These are phyloP conservation scores for Boechera divaricarpa DNA, from an alignment of 345 rosid species.

Conservation along the genomic window DNA sequence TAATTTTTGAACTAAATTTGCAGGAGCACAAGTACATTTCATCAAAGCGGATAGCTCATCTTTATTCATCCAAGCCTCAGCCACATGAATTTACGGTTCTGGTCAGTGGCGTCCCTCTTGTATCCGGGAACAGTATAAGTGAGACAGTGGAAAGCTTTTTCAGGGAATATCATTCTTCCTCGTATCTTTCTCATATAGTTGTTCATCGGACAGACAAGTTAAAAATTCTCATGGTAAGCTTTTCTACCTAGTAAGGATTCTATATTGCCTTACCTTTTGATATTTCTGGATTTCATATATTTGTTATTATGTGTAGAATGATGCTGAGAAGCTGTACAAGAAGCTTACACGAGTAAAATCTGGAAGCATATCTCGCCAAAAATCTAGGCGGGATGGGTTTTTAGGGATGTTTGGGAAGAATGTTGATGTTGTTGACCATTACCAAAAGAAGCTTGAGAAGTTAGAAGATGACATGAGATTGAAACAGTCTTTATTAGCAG, in stretches of 20 bases:
- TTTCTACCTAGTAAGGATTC: conserved; percentile 2
- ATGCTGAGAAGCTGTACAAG: conserved; percentile 67
- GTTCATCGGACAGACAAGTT: conserved; percentile 70
- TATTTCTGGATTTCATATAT: conserved; percentile 18
- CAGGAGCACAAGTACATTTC: conserved; percentile 79
- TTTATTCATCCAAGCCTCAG: conserved; percentile 76
- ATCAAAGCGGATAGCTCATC: conserved; percentile 61
- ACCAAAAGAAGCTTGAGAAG: conserved; percentile 69
- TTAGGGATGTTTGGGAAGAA: conserved; percentile 72
- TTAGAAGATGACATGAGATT: conserved; percentile 66
- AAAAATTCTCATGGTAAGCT: conserved; percentile 67
- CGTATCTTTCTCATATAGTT: conserved; percentile 76
- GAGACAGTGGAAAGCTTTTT: conserved; percentile 79
- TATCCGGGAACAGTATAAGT: conserved; percentile 57
- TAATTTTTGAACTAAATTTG: conserved; percentile 28
- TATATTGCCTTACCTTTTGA: neutral
- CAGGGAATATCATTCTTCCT: conserved; percentile 76
- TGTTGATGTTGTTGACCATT: conserved; percentile 65
- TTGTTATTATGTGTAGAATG: conserved; percentile 51
- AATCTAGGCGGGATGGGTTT: conserved; percentile 62
- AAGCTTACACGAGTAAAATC: conserved; percentile 63
- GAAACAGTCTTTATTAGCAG: conserved; percentile 59
- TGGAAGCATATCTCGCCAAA: conserved; percentile 43
- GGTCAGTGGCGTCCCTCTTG: conserved; percentile 72
- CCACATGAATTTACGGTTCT: conserved; percentile 78